Evolutionary conservation across 495 filamentous ascomycete genomes (phyloP), one percentile per base, ranked within the genome.

Genomic region (Echria macrotheca): DNA sequence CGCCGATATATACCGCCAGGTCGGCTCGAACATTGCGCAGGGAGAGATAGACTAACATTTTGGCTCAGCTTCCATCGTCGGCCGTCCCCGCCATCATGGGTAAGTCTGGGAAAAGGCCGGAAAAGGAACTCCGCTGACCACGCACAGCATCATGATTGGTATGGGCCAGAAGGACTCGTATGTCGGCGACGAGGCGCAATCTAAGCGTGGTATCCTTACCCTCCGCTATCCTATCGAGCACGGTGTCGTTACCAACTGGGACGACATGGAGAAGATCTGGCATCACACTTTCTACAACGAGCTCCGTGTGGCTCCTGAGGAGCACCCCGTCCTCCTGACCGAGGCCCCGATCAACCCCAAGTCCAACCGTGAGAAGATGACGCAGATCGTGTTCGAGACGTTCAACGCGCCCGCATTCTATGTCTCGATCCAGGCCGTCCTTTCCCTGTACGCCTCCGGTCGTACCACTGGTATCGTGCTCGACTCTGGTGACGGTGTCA

Each of bases 211-310:
- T 89, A 94, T 98, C 76, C 82, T 98, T 55, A 98, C 94, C 50
- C 85, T 98, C 67, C 86, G 94, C 77, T 98, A 98, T 75, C 93
- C 93, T 61, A 95, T 98, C 68, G 93, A 98, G 81, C 93, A 98
- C 78, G 93, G 93, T 88, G 94, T 98, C 68, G 94, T 98, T 71
- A 98, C 93, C 77, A 96, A 98, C 83, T 98, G 93, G 93, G 91
- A 97, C 74, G 93, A 98, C 70, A 97, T 98, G 94, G 93, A 98
- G 79, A 97, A 96, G 82, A 98, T 98, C 66, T 98, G 93, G 94
- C 93, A 98, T 76, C 91, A 97, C 83, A 96, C 90, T 64, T 96
- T 98, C 84, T 98, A 97, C 86, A 97, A 96, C 73, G 93, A 98
- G 81, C 84, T 98, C 69, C 93, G 93, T 88, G 93, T 98, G 54